Conservation (phyloP, 768 basidiomycete species). For the Leccinum imitatum region DNA sequence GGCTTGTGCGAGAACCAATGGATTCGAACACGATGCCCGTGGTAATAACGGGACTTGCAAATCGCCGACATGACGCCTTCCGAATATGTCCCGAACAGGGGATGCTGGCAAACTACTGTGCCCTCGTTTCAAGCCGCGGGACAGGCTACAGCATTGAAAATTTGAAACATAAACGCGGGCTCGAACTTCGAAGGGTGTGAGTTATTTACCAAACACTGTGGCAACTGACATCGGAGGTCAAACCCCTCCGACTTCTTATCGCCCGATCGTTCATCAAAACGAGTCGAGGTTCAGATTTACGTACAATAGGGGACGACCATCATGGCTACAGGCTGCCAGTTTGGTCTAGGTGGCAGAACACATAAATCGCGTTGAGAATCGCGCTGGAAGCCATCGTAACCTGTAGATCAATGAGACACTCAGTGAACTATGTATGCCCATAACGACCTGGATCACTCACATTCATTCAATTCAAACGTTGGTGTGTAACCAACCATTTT, state of each 20-base stretch:
- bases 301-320: neutral
- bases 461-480: neutral
- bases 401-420: neutral
- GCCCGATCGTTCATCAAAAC: conserved; percentile 5
- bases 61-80: conserved; percentile 17
- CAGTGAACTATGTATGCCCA: neutral
- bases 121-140: conserved; percentile 11
- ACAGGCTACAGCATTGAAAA: neutral
- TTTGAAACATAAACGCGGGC: neutral
- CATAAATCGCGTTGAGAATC: neutral
- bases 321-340: neutral
- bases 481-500: neutral
- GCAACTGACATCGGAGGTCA: conserved; percentile 20
- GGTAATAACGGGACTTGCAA: conserved; percentile 19
- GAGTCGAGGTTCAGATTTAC: neutral
- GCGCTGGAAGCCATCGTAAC: no score
- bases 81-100: conserved; percentile 2
- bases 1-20: neutral
- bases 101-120: neutral
- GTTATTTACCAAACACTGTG: conserved; percentile 2
- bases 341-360: neutral
- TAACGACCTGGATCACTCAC: neutral
- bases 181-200: neutral
- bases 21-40: conserved; percentile 5
- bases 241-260: conserved; percentile 26